Base-by-base conservation (phyloP, 305 asterid species). In the Plantago lanceolata region DNA sequence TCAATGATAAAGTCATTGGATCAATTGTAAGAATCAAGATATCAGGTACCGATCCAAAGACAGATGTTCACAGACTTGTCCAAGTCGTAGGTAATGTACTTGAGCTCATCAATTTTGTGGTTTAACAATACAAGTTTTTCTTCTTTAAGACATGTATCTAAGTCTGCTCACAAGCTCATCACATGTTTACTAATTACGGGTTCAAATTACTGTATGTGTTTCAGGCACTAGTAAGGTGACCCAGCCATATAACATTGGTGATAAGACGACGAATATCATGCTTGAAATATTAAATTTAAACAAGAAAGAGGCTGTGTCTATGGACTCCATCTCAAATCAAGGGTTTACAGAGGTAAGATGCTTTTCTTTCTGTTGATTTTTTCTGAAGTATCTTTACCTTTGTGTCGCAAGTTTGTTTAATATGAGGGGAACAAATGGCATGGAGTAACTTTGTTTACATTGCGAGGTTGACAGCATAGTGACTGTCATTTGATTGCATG, bases 11-110 rank as follows among this genome's bases (percentile, higher is more conserved):
- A 78, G 95, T 85, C 53, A 61, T 81, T 70, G 96, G 96, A 52
- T 81, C 96, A 21, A 71, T 90, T 73, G 96, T 90, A 63, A 84
- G 97, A 71, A 94, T 94, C 68, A 82, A 79, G 71, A 76, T 91
- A 77, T 77, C 94, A 52, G 75, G 81, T 71, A 73, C 68, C 71
- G 96, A 86, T 71, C 96, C 77, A 84, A 84, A 82, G 78, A 89
- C 81, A 70, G 94, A 94, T 61, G 75, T 90, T 75, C 80, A 77
- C 82, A 82, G 99, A 85, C 93, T 94, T 67, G 99, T 90, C 66
- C 94, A 86, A 84, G 97, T 94, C 72, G 88, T 84, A 76, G 99
- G 97, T 90, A 86, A 62, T 16, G 35, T 66, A 67, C 72, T 64
- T 9, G 12, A 57, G 35, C 49, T 54, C 53, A 19, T 71, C 21